These are phyloP conservation scores for Quercus dentata DNA, from an alignment of 306 rosid species.

Conservation along the genomic window DNA sequence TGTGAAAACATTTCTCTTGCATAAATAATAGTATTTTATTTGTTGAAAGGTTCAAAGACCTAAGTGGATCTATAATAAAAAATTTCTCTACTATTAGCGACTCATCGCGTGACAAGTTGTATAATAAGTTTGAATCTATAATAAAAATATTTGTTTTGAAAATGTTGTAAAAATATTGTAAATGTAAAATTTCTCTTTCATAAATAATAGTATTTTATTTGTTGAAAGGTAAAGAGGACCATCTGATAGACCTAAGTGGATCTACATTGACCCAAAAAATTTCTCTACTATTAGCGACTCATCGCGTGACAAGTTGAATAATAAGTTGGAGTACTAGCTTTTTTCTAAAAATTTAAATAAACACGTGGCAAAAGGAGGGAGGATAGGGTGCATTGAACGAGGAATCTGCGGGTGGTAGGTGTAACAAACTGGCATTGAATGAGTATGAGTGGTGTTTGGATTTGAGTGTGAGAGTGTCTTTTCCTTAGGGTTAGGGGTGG, in stretches of 20 bases:
- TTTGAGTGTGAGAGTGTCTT: neutral
- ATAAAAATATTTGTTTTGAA: too few relatives aligned
- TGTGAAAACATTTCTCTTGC: too few relatives aligned
- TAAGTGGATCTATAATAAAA: neutral
- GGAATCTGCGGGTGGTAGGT: slow-evolving; percentile 7
- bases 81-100: fast-evolving
- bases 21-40: too few relatives aligned
- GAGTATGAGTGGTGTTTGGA: neutral
- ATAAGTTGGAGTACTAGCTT: fast-evolving
- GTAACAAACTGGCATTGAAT: neutral
- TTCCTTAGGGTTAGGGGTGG: too few relatives aligned
- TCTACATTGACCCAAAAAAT: neutral
- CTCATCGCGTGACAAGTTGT: too few relatives aligned
- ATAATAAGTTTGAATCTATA: too few relatives aligned
- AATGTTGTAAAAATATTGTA: too few relatives aligned
- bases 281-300: fast-evolving
- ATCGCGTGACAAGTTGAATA: too few relatives aligned
- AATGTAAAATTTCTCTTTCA: fast-evolving
- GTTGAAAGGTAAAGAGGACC: fast-evolving
- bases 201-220: too few relatives aligned
- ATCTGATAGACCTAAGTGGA: too few relatives aligned
- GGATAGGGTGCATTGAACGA: slow-evolving; percentile 5
- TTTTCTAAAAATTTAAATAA: fast-evolving
- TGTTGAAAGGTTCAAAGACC: fast-evolving
- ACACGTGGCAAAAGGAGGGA: slow-evolving; percentile 10